Evolutionary conservation across 352 stramenopile species (phyloP).

Genomic region (Globisporangium emineosum): DNA sequence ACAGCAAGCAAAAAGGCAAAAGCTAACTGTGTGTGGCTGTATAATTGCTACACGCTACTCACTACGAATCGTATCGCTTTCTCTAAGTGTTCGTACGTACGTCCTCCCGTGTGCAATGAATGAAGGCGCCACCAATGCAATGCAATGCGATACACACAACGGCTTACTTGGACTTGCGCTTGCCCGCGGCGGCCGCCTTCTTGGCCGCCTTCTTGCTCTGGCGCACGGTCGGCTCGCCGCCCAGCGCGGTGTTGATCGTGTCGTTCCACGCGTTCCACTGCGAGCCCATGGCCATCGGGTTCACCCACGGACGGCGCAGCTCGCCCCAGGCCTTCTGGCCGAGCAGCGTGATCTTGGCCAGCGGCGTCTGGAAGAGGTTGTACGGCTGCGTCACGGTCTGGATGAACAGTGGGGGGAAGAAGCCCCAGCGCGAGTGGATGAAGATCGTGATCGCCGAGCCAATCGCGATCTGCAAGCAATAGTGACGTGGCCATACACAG

Average conservation of each 20-base stretch:
- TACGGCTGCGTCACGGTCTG: constrained; percentile 78
- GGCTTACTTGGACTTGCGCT: constrained; percentile 67
- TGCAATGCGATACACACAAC: neutral
- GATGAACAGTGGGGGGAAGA: constrained; percentile 81
- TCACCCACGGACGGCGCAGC: constrained; percentile 65
- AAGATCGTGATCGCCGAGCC: constrained; percentile 63
- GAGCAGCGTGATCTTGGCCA: constrained; percentile 65
- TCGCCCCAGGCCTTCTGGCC: constrained; percentile 72
- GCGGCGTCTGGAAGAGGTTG: constrained; percentile 60
- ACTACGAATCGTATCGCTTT: constrained; percentile 8
- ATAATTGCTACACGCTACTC: too few relatives aligned
- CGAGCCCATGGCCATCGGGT: constrained; percentile 57
- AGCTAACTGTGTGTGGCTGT: constrained; percentile 1
- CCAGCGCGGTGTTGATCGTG: constrained; percentile 68
- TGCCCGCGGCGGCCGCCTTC: constrained; percentile 41
- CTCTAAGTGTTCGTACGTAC: constrained; percentile 15
- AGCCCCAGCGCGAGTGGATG: constrained; percentile 77
- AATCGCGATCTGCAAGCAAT: constrained; percentile 42
- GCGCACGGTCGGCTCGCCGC: constrained; percentile 43
- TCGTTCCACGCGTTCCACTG: constrained; percentile 80
- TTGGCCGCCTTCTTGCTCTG: constrained; percentile 70
- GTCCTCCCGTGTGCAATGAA: neutral
- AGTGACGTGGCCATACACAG: too few relatives aligned
- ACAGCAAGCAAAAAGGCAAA: neutral
- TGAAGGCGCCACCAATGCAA: neutral